Conservation (phyloP, 1,139 yeast genomes). For the Ogataea hybrid region DNA sequence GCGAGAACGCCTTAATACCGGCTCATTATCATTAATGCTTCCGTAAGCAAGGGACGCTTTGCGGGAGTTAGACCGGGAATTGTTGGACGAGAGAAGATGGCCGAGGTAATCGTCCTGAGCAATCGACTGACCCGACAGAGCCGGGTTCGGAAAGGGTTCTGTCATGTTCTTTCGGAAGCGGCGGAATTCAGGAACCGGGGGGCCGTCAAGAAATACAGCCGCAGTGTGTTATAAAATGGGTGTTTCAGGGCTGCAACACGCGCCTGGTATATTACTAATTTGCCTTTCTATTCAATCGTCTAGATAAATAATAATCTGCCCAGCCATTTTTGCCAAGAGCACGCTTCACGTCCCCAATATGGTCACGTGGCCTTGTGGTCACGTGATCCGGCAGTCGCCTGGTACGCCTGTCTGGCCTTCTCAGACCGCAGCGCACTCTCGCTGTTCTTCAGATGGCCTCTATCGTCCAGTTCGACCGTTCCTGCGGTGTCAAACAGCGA, state of each 20-base stretch:
- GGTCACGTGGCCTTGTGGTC: background rate
- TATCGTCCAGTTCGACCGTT: constrained; percentile 66
- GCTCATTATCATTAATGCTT: constrained; percentile 10
- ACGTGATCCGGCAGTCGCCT: constrained; percentile 20
- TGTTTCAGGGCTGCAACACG: background rate
- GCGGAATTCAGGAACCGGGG: background rate
- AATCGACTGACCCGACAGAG: constrained; percentile 3
- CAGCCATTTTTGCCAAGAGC: background rate
- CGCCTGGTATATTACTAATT: background rate
- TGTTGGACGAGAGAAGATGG: constrained; percentile 11
- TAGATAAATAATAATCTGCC: no score
- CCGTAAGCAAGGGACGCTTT: constrained; percentile 14
- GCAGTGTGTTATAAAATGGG: background rate
- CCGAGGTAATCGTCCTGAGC: constrained; percentile 17
- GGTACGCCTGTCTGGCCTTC: constrained; percentile 40
- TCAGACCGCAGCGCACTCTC: constrained; percentile 45
- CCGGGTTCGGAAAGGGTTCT: constrained; percentile 21
- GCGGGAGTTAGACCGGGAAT: constrained; percentile 12
- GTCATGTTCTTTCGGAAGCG: constrained; percentile 8
- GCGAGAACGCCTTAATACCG: constrained; percentile 18
- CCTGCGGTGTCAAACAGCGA: constrained; percentile 77
- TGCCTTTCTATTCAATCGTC: background rate
- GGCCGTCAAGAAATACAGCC: background rate
- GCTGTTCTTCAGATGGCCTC: constrained; percentile 61
- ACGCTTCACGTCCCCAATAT: no score